Conservation (phyloP, 768 basidiomycete genomes). For the Sarcomyxa edulis region DNA sequence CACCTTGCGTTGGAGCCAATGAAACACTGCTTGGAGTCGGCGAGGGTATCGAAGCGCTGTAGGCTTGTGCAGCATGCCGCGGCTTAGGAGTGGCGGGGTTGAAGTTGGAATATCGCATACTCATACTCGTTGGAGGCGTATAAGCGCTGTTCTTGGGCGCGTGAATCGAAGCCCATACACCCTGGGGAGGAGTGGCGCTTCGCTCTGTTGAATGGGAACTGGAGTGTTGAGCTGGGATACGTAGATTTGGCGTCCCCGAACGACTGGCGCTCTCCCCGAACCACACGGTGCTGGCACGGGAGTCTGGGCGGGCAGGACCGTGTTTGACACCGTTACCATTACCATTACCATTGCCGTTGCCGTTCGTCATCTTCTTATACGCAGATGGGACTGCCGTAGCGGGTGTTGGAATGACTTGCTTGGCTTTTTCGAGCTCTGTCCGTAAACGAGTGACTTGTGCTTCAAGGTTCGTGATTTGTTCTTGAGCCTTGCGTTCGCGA, state of each 20-base stretch:
- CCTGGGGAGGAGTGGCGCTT: slow-evolving; percentile 43
- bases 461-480: slow-evolving; percentile 62
- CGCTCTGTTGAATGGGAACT: slow-evolving; percentile 30
- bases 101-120: slow-evolving; percentile 29
- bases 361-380: slow-evolving; percentile 34
- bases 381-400: slow-evolving; percentile 24
- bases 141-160: slow-evolving; percentile 35
- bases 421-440: slow-evolving; percentile 50
- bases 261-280: slow-evolving; percentile 44
- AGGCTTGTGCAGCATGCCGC: slow-evolving; percentile 12
- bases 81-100: slow-evolving; percentile 27
- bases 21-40: slow-evolving; percentile 79
- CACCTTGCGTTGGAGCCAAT: slow-evolving; percentile 59
- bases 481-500: slow-evolving; percentile 61
- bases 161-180: slow-evolving; percentile 73
- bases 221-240: slow-evolving; percentile 27
- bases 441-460: slow-evolving; percentile 52
- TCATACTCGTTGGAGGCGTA: too few species aligned
- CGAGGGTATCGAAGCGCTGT: slow-evolving; percentile 43
- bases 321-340: slow-evolving; percentile 38
- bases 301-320: slow-evolving; percentile 62
- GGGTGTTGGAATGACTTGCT: slow-evolving; percentile 22
- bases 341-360: too few species aligned
- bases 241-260: slow-evolving; percentile 45
- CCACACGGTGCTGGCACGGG: slow-evolving; percentile 64